Evolutionary conservation across 1,139 yeast genomes (phyloP).

Genomic region (Protomyces inundatus): DNA sequence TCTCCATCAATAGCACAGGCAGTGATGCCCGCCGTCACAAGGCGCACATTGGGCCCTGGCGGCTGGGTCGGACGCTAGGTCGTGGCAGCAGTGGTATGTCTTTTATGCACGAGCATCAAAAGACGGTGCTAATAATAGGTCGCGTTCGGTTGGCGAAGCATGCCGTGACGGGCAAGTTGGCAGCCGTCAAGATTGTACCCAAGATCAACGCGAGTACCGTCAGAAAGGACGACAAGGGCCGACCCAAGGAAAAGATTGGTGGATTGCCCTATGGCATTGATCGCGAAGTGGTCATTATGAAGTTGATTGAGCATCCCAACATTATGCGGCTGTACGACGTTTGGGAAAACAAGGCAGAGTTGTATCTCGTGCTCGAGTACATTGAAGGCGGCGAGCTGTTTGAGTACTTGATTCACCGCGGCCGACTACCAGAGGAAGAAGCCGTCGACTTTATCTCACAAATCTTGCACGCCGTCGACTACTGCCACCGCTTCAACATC

Average conservation of each 20-base stretch:
- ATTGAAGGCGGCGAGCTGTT: constrained; percentile 97
- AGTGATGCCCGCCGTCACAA: constrained; percentile 23
- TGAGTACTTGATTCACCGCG: constrained; percentile 81
- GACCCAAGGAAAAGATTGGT: constrained; percentile 38
- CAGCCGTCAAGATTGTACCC: constrained; percentile 96
- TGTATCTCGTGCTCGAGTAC: constrained; percentile 76
- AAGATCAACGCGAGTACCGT: constrained; percentile 60
- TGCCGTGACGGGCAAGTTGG: constrained; percentile 74
- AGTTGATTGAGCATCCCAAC: constrained; percentile 84
- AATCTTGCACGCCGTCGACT: constrained; percentile 83
- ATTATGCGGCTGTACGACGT: constrained; percentile 95
- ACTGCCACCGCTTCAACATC: constrained; percentile 89
- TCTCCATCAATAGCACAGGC: constrained; percentile 25
- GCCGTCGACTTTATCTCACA: constrained; percentile 89
- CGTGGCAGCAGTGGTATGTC: constrained; percentile 80
- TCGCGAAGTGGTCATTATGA: constrained; percentile 89
- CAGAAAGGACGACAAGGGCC: constrained; percentile 33
- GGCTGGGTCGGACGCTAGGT: constrained; percentile 87
- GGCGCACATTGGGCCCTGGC: constrained; percentile 78
- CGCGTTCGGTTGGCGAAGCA: constrained; percentile 89
- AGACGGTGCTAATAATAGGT: constrained; percentile 8
- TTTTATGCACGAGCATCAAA: neutral
- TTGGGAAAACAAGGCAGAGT: constrained; percentile 94
- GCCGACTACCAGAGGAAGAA: constrained; percentile 80
- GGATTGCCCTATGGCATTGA: constrained; percentile 86